phyloP scores from a whole-genome alignment of 2,329 filamentous ascomycete species.

The Gnomoniopsis smithogilvyi region DNA sequence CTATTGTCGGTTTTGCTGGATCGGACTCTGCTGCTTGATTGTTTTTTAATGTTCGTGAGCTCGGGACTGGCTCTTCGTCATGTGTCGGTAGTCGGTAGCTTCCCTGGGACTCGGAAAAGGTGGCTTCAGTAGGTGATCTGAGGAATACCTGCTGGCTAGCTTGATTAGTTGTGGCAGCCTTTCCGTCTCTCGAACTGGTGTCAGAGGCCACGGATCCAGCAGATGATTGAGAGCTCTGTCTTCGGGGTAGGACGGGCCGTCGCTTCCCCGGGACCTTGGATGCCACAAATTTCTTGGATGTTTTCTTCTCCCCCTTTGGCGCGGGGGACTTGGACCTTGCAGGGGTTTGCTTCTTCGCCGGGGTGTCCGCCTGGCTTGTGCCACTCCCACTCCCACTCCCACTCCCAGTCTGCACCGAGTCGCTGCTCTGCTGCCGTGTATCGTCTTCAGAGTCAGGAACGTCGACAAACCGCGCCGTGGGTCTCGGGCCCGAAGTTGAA shows the following conservation, averaged over 20 bases:
- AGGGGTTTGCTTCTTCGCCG: slow-evolving; percentile 20
- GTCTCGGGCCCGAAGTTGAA: slow-evolving; percentile 49
- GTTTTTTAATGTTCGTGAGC: slow-evolving; percentile 48
- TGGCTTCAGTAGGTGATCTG: slow-evolving; percentile 13
- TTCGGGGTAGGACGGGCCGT: slow-evolving; percentile 42
- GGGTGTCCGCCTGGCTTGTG: slow-evolving; percentile 9
- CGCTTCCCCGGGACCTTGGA: slow-evolving; percentile 41
- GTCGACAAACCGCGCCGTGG: slow-evolving; percentile 60
- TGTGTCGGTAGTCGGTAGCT: slow-evolving; percentile 10
- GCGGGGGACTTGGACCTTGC: slow-evolving; percentile 21
- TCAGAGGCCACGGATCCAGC: slow-evolving; percentile 28
- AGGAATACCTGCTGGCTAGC: neutral
- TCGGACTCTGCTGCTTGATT: slow-evolving; percentile 31
- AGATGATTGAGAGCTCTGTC: slow-evolving; percentile 46
- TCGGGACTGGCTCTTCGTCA: slow-evolving; percentile 24
- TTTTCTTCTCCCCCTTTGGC: slow-evolving; percentile 28
- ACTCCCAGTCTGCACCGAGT: slow-evolving; percentile 24
- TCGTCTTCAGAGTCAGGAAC: slow-evolving; percentile 48
- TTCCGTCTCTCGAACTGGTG: slow-evolving; percentile 28
- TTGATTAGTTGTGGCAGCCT: slow-evolving; percentile 19
- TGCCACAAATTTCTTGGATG: slow-evolving; percentile 40
- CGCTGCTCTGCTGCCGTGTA: slow-evolving; percentile 18
- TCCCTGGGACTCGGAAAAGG: slow-evolving; percentile 1
- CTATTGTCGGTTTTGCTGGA: neutral
- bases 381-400: slow-evolving; percentile 16